Base-by-base conservation (phyloP, 2,329 filamentous ascomycete species). In the Fusarium papillatum region DNA sequence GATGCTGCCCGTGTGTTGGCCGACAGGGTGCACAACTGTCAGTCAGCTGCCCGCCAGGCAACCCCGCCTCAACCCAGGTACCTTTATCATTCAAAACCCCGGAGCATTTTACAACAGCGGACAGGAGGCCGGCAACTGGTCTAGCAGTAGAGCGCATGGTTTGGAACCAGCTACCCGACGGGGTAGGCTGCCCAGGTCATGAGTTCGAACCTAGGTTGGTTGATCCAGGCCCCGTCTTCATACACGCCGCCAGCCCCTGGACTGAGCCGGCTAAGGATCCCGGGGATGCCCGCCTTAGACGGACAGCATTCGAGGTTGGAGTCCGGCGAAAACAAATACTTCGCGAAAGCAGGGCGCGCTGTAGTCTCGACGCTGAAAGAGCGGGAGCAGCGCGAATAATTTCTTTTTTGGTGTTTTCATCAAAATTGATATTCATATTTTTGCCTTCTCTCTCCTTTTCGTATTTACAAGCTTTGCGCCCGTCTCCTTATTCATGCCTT, bases 331-430 rank as follows among this genome's bases (percentile, higher is more conserved):
- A 81, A 81, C n/a, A 79, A 82, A 71, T 79, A 70, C 75, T 66
- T 64, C 17, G 77, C 77, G 81, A 82, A 81, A 80, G 75, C 68
- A 34, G 78, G 78, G 76, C 78, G 79, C 78, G 75, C 80, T 74
- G 76, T 75, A 81, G 80, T 73, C 73, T 69, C 69, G 63, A 61
- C 78, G 74, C 78, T 78, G 61, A 72, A 24, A 74, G 53, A 76
- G 61, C 29, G 70, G 55, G 34, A 66, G 71, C 73, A 61, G 74
- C 71, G 74, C 74, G 74, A 29, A 31, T 39, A 34, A 22, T 66
- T 66, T 26, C 36, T 41, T 59, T 66, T 67, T 68, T 64, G 38
- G 38, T 38, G 26, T 22, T 65, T 41, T 55, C 6, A 17, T 29
- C 10, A 41, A 41, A 31, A 34, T 7, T 22, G 36, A 34, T 63